Percentiles rank a stretch among this genome's conserved stretches.
Conservation (phyloP, 768 basidiomycete species). For the Exidia glandulosa region DNA sequence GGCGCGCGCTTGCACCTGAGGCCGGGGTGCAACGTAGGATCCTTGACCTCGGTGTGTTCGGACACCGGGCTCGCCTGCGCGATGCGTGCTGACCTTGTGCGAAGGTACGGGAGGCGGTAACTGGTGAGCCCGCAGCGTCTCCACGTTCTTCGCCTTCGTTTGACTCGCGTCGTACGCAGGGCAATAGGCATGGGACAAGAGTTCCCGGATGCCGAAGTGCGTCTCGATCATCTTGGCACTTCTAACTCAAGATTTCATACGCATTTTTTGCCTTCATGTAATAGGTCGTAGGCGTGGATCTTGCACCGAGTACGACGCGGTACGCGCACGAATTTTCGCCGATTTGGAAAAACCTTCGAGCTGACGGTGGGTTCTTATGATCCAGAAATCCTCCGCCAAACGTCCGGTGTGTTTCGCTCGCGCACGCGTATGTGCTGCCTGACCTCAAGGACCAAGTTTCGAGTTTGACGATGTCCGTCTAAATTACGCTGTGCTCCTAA, state of each 20-base stretch:
- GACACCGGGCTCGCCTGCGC: background rate
- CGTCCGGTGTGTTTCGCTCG: slow-evolving; percentile 15
- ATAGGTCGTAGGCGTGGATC: slow-evolving; percentile 21
- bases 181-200: slow-evolving; percentile 23
- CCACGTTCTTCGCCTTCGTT: background rate
- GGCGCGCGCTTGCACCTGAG: slow-evolving; percentile 17
- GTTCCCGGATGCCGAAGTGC: slow-evolving; percentile 19
- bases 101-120: slow-evolving; percentile 21
- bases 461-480: slow-evolving; percentile 25
- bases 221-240: background rate
- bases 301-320: slow-evolving; percentile 18
- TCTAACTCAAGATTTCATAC: background rate
- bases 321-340: slow-evolving; percentile 10
- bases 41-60: slow-evolving; percentile 15
- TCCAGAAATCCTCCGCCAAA: slow-evolving; percentile 13
- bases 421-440: background rate
- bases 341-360: background rate
- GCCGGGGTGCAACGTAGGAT: slow-evolving; percentile 13
- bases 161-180: slow-evolving; percentile 11
- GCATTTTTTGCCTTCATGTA: background rate
- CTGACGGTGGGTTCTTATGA: background rate
- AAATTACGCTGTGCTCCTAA: background rate
- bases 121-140: slow-evolving; percentile 13
- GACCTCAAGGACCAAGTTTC: slow-evolving; percentile 12
- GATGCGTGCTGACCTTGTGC: background rate